Base-by-base conservation (phyloP, 1,284 basidiomycete species). In the Ceratobasidium sp. region DNA sequence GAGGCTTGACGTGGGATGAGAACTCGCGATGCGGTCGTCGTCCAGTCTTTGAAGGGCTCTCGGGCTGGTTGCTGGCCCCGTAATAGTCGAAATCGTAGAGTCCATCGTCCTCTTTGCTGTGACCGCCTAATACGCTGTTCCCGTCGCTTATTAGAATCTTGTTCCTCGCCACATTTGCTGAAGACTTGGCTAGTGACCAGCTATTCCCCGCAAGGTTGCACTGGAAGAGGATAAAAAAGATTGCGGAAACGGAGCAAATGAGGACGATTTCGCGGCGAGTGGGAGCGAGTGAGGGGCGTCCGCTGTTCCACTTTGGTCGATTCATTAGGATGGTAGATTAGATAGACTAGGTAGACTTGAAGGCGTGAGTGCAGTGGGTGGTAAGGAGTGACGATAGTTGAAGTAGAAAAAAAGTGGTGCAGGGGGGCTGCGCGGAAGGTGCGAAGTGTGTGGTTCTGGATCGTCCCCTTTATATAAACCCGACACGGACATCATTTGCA, bases 11-110 rank as follows among this genome's bases (percentile, higher is more conserved):
- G 20, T 74, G 71, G 12, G 71, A 74, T 30, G 71, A 74, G 52
- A 74, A 74, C 71, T 74, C 71, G 10, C 71, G 57, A 33, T 74
- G 71, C 18, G 71, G 71, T 38, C n/a, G 35, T 20, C 46, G 33
- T 6, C 20, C 52, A 18, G 27, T 20, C 18, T n/a, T 38, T 48
- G 41, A 23, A 14, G 71, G 59, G 46, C 71, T 64, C 30, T 62
- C 38, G 54, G 68, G 48, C 41, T 46, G 62, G n/a, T 35, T 30
- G 30, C 3, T 3, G 27, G 8, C 44, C 7, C 59, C 71, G 60
- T 74, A 74, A 64, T 57, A 74, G 60, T 64, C 71, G 65, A 57
- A 74, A 30, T 74, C 71, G 35, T 74, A 74, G 12, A 74, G 71
- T 1, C 70, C 57, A 18, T 74, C 71, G 38, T 74, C 60, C 10